Evolutionary conservation across 2,329 filamentous ascomycete species (phyloP).

Genomic region (Beauveria sp.): DNA sequence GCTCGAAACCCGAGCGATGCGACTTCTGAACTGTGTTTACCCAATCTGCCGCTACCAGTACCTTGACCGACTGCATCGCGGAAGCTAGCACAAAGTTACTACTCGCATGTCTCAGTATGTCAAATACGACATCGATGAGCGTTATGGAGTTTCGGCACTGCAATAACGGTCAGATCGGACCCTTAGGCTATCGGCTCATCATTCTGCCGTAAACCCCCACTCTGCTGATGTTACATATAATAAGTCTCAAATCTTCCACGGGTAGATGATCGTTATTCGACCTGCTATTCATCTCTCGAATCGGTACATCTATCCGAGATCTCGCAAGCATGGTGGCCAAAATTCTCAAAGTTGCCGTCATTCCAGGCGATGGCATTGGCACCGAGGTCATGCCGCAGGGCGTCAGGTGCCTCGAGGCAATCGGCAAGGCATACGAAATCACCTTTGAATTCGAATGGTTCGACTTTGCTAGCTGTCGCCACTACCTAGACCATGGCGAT

Average conservation of each 20-base stretch:
- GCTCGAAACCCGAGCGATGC: neutral
- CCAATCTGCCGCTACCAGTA: no score
- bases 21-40: no score
- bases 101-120: neutral
- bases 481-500: slow-evolving; percentile 35
- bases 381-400: slow-evolving; percentile 59
- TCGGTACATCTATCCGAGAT: neutral
- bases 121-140: no score
- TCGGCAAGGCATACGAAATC: slow-evolving; percentile 39
- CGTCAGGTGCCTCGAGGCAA: slow-evolving; percentile 49
- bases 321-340: slow-evolving; percentile 29
- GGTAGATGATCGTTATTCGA: no score
- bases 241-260: neutral
- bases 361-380: slow-evolving; percentile 64
- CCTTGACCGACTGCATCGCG: neutral
- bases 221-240: neutral
- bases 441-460: slow-evolving; percentile 54
- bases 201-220: neutral
- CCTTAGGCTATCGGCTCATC: slow-evolving; percentile 35
- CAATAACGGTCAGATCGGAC: neutral
- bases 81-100: neutral
- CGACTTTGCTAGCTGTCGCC: slow-evolving; percentile 59
- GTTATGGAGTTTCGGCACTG: neutral
- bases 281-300: neutral
- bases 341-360: slow-evolving; percentile 44